Percentiles rank a stretch among this genome's conserved stretches.
These are phyloP conservation scores for Backusella macrospora DNA, from an alignment of 192 early-diverging fungal genomes.

Conservation along the genomic window DNA sequence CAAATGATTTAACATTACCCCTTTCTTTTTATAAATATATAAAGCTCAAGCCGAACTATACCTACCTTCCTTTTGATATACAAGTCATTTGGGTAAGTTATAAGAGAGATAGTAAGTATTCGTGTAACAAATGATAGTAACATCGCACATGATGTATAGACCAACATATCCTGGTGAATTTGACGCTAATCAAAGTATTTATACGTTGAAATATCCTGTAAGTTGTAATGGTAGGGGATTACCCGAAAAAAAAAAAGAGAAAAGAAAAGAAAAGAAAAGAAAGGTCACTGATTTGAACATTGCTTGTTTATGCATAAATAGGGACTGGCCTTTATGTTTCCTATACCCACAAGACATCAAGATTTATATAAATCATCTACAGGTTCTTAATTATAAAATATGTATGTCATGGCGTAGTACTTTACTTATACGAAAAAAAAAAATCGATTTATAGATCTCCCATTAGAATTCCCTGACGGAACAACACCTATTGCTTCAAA, in stretches of 20 bases:
- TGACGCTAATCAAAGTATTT: conserved; percentile 49
- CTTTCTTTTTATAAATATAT: too few species aligned
- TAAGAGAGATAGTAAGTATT: not conserved
- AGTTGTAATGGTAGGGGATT: conserved; percentile 16
- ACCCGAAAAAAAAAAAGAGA: not conserved
- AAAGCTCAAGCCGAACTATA: conserved; percentile 59
- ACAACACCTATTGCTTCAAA: conserved; percentile 69
- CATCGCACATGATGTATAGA: conserved; percentile 26
- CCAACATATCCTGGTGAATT: conserved; percentile 68
- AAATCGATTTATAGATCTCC: conserved; percentile 51
- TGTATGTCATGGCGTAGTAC: not conserved
- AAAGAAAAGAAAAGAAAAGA: not conserved
- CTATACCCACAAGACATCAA: conserved; percentile 62
- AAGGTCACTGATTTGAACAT: not conserved
- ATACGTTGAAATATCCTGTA: conserved; percentile 74
- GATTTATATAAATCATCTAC: conserved; percentile 51
- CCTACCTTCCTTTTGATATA: conserved; percentile 72
- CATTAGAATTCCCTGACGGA: conserved; percentile 73
- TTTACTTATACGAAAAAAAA: not conserved
- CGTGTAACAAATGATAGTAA: conserved; percentile 28
- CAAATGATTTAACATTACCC: not conserved
- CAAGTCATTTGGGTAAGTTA: conserved; percentile 67
- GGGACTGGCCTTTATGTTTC: conserved; percentile 74
- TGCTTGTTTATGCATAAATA: conserved; percentile 17
- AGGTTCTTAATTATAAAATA: conserved; percentile 34